These are phyloP conservation scores for Panellus pusillus DNA, from an alignment of 768 basidiomycete species.

Conservation along the genomic window DNA sequence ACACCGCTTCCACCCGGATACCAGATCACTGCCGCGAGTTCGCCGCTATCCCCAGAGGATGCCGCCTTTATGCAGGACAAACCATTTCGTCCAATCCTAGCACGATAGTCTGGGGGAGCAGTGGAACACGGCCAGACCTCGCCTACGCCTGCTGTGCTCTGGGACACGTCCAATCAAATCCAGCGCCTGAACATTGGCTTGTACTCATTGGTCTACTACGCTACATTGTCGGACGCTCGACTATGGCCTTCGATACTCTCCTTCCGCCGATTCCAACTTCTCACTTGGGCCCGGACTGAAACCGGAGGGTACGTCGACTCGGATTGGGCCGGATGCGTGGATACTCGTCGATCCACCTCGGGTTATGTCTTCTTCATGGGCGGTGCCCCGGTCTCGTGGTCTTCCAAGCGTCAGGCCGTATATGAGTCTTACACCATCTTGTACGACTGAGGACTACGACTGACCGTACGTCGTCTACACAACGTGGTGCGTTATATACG, in stretches of 20 bases:
- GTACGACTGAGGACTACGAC: too few relatives aligned
- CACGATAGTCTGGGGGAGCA: slow-evolving; percentile 20
- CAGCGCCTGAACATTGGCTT: slow-evolving; percentile 28
- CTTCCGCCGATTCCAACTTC: not conserved
- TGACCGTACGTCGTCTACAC: too few relatives aligned
- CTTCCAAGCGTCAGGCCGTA: slow-evolving; percentile 28
- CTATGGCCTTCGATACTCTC: slow-evolving; percentile 21
- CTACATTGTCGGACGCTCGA: slow-evolving; percentile 33
- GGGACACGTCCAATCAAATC: slow-evolving; percentile 21
- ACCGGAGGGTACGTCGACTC: slow-evolving; percentile 29
- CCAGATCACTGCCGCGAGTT: not conserved
- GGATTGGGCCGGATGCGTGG: slow-evolving; percentile 29
- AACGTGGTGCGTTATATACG: too few relatives aligned
- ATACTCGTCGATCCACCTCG: slow-evolving; percentile 26
- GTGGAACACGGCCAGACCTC: slow-evolving; percentile 18
- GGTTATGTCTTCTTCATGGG: slow-evolving; percentile 33
- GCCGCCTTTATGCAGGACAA: slow-evolving; percentile 18
- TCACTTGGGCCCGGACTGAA: not conserved
- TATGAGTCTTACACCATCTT: too few relatives aligned
- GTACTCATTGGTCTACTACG: slow-evolving; percentile 26
- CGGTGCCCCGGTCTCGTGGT: slow-evolving; percentile 31
- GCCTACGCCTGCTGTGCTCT: slow-evolving; percentile 4
- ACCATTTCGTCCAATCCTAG: slow-evolving; percentile 20
- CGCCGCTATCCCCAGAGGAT: slow-evolving; percentile 3
- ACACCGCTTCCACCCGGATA: not conserved